phyloP scores from a whole-genome alignment of 768 basidiomycete species.

The Boletus edulis region DNA sequence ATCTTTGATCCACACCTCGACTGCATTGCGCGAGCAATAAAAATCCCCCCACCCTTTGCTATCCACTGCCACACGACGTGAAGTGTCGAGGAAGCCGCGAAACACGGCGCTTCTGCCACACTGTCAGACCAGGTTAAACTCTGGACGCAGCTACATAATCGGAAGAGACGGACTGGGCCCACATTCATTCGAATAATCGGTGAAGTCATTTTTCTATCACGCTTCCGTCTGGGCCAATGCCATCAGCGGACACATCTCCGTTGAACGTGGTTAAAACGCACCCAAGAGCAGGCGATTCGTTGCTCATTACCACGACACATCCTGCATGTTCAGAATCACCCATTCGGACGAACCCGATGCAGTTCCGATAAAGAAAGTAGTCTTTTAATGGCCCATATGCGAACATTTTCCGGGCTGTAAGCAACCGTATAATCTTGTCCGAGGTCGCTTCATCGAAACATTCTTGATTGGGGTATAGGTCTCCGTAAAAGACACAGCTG shows the following conservation, averaged over 20 bases:
- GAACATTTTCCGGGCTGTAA: conserved; percentile 59
- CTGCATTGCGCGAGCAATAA: conserved; percentile 50
- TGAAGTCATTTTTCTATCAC: conserved; percentile 16
- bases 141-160: background rate
- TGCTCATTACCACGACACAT: conserved; percentile 73
- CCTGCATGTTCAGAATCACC: conserved; percentile 55
- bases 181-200: conserved; percentile 59
- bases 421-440: conserved; percentile 49
- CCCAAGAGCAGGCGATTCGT: conserved; percentile 32
- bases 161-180: conserved; percentile 46
- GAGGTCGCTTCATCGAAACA: conserved; percentile 58
- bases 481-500: conserved; percentile 88
- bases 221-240: background rate
- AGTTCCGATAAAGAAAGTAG: conserved; percentile 57
- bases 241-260: background rate
- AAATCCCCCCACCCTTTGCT: conserved; percentile 65
- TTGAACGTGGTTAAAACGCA: conserved; percentile 7
- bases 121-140: conserved; percentile 19
- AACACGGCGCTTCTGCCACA: conserved; percentile 36
- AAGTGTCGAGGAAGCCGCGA: conserved; percentile 44
- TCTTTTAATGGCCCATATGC: conserved; percentile 67
- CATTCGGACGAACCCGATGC: conserved; percentile 72
- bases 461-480: conserved; percentile 70
- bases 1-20: conserved; percentile 58
- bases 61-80: conserved; percentile 46